Evolutionary conservation across 108 stramenopile genomes (phyloP).

Genomic region (Asterionellopsis glacialis): DNA sequence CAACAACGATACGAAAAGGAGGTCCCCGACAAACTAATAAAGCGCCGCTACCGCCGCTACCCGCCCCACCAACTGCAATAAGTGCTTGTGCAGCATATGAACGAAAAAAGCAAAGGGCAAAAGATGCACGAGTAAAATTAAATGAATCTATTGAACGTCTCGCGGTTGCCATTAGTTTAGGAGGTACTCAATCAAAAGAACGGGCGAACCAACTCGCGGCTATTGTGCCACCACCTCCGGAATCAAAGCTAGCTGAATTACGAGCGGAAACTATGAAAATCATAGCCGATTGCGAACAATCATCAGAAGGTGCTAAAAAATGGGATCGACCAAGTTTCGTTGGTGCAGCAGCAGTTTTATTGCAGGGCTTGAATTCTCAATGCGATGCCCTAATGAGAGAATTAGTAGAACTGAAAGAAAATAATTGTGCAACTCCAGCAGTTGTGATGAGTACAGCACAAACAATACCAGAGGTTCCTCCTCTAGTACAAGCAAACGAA

Average conservation of each 20-base stretch:
- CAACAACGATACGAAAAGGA: constrained; percentile 6
- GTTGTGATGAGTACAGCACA: background rate
- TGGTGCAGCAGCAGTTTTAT: constrained; percentile 67
- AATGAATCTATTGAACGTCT: constrained; percentile 81
- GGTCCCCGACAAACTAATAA: background rate
- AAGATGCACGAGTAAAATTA: constrained; percentile 74
- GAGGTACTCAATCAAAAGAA: constrained; percentile 65
- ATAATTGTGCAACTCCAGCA: constrained; percentile 7
- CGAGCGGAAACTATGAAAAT: constrained; percentile 17
- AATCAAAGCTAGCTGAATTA: constrained; percentile 4
- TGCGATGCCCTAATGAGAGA: constrained; percentile 76
- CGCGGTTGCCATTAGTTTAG: constrained; percentile 62
- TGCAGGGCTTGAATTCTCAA: constrained; percentile 68
- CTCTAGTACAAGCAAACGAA: background rate
- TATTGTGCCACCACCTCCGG: background rate
- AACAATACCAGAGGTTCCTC: background rate
- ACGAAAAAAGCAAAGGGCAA: constrained; percentile 84
- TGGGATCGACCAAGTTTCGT: constrained; percentile 84
- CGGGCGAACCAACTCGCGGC: constrained; percentile 30
- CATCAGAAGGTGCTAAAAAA: constrained; percentile 70
- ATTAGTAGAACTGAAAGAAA: constrained; percentile 35
- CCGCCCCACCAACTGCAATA: background rate
- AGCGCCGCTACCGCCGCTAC: background rate
- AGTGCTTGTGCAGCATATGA: constrained; percentile 60
- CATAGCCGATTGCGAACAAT: constrained; percentile 46